A percentile compares a stretch with the other conserved stretches of the same genome.
Evolutionary conservation across 1,284 basidiomycete genomes (phyloP).

Genomic region (Ustilago crameri): DNA sequence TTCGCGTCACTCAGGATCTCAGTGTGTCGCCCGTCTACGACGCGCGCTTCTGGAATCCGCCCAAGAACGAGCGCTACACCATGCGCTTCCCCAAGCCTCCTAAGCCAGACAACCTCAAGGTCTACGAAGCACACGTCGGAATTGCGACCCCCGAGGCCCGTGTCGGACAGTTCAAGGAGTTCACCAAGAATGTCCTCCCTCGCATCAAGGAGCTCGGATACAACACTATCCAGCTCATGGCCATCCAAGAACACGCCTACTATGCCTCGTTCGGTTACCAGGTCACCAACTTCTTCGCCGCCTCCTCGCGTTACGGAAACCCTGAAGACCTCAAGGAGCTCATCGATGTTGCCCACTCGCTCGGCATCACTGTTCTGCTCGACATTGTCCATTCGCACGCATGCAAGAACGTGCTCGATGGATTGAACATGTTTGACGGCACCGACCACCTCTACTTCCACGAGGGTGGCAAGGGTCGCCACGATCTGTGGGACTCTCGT

Average conservation of each 20-base stretch:
- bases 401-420: conserved; percentile 95
- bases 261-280: conserved; percentile 99
- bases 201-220: conserved; percentile 91
- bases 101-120: conserved; percentile 78
- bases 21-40: conserved; percentile 90
- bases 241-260: conserved; percentile 95
- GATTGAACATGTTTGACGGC: conserved; percentile 94
- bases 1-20: conserved; percentile 92
- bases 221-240: conserved; percentile 88
- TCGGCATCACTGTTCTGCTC: conserved; percentile 91
- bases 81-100: conserved; percentile 84
- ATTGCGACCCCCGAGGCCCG: conserved; percentile 88
- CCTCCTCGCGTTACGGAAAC: conserved; percentile 84
- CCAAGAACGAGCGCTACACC: conserved; percentile 76
- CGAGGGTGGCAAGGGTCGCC: conserved; percentile 85
- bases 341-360: conserved; percentile 90
- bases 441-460: conserved; percentile 98
- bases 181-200: conserved; percentile 81
- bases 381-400: conserved; percentile 98
- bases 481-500: conserved; percentile 89
- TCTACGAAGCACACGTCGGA: conserved; percentile 98
- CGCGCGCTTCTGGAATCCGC: conserved; percentile 97
- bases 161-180: conserved; percentile 95
- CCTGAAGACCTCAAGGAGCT: conserved; percentile 96
- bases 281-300: conserved; percentile 97